Conservation (phyloP, 2,329 filamentous ascomycete species). For the Alternaria panax region DNA sequence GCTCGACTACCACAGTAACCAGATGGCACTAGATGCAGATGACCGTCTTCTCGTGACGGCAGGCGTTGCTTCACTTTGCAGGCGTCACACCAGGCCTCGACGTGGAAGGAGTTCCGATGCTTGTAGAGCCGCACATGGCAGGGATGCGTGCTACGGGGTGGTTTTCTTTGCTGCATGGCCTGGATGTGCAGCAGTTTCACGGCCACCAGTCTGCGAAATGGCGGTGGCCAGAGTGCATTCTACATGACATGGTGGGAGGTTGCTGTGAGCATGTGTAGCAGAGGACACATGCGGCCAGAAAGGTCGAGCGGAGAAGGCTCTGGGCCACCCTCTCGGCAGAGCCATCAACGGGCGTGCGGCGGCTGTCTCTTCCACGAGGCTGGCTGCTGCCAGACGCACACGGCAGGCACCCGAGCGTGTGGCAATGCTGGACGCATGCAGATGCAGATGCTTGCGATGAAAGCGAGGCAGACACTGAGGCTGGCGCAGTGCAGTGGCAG, state of each 20-base stretch:
- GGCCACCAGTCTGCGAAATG: slow-evolving; percentile 19
- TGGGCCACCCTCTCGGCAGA: slow-evolving; percentile 14
- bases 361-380: slow-evolving; percentile 27
- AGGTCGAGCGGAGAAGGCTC: background rate
- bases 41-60: slow-evolving; percentile 5
- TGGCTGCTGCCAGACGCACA: slow-evolving; percentile 20
- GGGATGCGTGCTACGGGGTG: background rate
- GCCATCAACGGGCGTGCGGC: slow-evolving; percentile 37
- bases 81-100: background rate
- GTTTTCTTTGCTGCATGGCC: background rate
- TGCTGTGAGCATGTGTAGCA: no score
- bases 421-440: slow-evolving; percentile 4
- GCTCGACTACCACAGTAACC: slow-evolving; percentile 3
- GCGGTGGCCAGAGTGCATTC: slow-evolving; percentile 10
- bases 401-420: slow-evolving; percentile 13
- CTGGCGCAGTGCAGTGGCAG: background rate
- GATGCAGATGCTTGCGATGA: no score
- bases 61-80: slow-evolving; percentile 7
- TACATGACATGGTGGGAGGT: no score
- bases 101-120: background rate
- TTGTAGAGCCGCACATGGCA: slow-evolving; percentile 9
- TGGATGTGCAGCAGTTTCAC: slow-evolving; percentile 16
- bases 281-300: slow-evolving; percentile 1
- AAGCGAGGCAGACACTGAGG: no score
- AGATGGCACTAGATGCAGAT: slow-evolving; percentile 7